Base-by-base conservation (phyloP, 2,329 filamentous ascomycete species). In the Erysiphe pulchra region DNA sequence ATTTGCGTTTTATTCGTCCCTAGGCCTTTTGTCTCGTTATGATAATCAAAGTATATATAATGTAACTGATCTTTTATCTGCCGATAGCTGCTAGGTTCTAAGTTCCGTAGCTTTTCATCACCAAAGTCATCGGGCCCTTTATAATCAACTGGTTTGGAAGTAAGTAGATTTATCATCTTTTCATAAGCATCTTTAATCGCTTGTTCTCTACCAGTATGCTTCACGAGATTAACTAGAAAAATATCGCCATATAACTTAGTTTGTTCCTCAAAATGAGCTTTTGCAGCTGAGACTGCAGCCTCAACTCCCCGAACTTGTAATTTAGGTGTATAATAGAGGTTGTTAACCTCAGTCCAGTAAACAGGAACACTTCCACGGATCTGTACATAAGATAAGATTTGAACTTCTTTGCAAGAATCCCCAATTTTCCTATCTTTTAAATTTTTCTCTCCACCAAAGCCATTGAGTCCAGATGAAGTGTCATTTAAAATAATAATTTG, bases 31-130 rank as follows among this genome's bases (percentile, higher is more conserved):
- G 92, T 98, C 63, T 98, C 90, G 57, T 79, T 85, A 65, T 98
- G 92, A 61, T 92, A 98, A 64, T 98, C 90, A 59, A 98, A 98
- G 65, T 95, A 98, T 55, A 95, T 65, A 61, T 98, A 98, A 63
- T 98, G 87, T 40, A 98, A 65, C 40, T 77, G 77, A 60, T 94
- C 86, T 60, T 80, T 81, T 50, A 76, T 67, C 50, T 80, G 61
- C 46, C 34, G 61, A 47, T 66, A 65, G 41, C 72, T 60, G 20
- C 72, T 60, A 18, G 75, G 67, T 57, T 93, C 80, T 50, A 93
- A 73, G 30, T 77, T 67, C 55, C 77, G 80, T 59, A 92, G 80
- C 60, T 90, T 87, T 57, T 94, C 86, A 36, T 77, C 67, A 0
- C 77, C 80, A 45, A 71, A 60, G 30, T 66, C 58, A 57, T 87